Base-by-base conservation (phyloP, 257 asterid genomes). In the Datura wrightii region DNA sequence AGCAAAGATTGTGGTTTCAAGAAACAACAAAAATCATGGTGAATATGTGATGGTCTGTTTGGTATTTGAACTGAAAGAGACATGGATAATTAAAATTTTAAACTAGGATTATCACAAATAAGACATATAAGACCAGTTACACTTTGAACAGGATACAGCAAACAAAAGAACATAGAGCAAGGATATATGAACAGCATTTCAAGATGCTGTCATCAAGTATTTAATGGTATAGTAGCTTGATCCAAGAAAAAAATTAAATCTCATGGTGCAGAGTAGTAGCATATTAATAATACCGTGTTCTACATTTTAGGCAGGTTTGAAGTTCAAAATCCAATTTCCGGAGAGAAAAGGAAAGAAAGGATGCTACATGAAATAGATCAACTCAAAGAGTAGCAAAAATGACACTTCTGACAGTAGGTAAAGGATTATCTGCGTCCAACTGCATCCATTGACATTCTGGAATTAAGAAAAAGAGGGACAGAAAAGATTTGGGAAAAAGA, bases 61-160 rank as follows among this genome's bases (percentile, higher is more conserved):
- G 48, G 46, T 52, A 19, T 8, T 46, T 11, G 80, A 24, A 74
- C 59, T 74, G 19, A 19, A 74, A 74, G 80, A 46, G 24, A 39
- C 46, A 48, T 74, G 19, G 59, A 74, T 5, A 48, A 74, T 11
- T 24, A 24, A 24, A 24, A 24, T 24, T 24, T 24, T 24, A 24
- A 24, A 24, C 31, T 19, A 74, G 59, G 42, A 48, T 18, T 48
- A 24, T 48, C 80, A 14, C 19, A 1, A 74, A 24, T 19, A 19
- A 74, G 18, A 24, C 5, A 48, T 5, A 42, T 19, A 48, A 46
- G 13, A 74, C 42, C 59, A 74, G n/a, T 31, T 69, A 16, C 80
- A 19, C 41, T 48, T 74, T 46, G 80, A 69, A 74, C 59, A 74
- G 80, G 59, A 9, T 48, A 74, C 42, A 46, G 59, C 52, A 39